A percentile compares a stretch with the other conserved stretches of the same genome.
Conservation (phyloP, 2,329 filamentous ascomycete species). For the Ceratocystis albifundus region DNA sequence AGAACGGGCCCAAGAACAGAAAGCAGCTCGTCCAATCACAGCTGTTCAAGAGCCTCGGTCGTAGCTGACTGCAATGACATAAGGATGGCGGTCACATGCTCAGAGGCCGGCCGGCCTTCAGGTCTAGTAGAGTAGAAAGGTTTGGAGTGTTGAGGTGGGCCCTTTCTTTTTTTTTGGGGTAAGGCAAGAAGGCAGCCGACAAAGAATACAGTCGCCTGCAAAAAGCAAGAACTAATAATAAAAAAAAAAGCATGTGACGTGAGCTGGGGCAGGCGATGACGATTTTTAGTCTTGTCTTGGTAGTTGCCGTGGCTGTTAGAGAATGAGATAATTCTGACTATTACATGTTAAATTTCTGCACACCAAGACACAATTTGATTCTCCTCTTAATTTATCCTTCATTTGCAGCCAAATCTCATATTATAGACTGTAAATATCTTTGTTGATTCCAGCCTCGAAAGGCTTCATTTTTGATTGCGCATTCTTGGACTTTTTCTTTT, state of each 20-base stretch:
- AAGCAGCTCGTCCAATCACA: not conserved
- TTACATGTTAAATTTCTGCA: not conserved
- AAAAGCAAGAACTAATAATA: not conserved
- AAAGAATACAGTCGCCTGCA: not conserved
- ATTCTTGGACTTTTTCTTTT: not conserved
- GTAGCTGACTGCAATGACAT: not conserved
- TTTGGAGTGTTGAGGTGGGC: not conserved
- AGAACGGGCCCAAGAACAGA: slow-evolving; percentile 1
- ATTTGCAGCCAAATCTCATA: not conserved
- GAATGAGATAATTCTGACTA: slow-evolving; percentile 6
- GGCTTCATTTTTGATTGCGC: not conserved
- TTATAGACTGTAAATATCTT: not conserved
- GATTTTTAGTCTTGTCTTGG: slow-evolving; percentile 5
- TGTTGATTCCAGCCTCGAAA: not conserved
- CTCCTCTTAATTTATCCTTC: not conserved
- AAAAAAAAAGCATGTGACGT: slow-evolving; percentile 12
- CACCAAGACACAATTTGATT: not conserved
- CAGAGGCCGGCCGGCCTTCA: too few species aligned
- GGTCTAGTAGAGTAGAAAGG: too few species aligned
- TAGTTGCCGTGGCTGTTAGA: slow-evolving; percentile 5
- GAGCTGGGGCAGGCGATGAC: slow-evolving; percentile 5
- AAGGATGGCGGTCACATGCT: slow-evolving; percentile 2
- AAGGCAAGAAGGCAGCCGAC: not conserved
- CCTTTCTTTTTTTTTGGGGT: not conserved
- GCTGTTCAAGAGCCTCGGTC: not conserved